Base-by-base conservation (phyloP, 768 basidiomycete species). In the Boletus sp. region DNA sequence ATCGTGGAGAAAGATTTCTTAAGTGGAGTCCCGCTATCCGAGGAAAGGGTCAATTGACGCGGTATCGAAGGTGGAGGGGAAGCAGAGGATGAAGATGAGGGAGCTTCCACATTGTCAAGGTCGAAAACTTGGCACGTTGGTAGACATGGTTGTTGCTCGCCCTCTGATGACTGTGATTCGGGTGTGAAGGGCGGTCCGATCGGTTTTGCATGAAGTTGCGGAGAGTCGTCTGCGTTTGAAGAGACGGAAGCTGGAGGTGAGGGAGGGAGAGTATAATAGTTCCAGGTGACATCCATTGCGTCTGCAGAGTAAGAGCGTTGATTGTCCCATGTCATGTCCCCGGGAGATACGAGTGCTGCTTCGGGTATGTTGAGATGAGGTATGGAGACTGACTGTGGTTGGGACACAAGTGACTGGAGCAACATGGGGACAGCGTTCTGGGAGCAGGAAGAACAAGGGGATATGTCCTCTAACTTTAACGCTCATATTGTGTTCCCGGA, bases 71-170 rank as follows among this genome's bases (percentile, higher is more conserved):
- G 64, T 44, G 65, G 65, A 17, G 72, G 61, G 45, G 74, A 70
- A 44, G 67, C 61, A 30, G 72, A 69, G 20, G 74, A 66, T 40
- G 75, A 67, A 32, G 75, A 66, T 29, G 76, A 76, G 29, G 66
- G 67, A 2, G 59, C 56, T 6, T 75, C 72, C 30, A 66, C 62
- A 3, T 30, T 33, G 29, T 76, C 71, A 4, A 78, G 72, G 70
- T 89, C 87, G 71, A 90, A 90, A 64, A 90, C 77, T 73, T 90
- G 84, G 69, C 83, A 82, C 15, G 88, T 90, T 35, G 88, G 80
- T 14, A 90, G 70, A 66, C 86, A 90, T 41, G 82, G 73, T 54
- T 75, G 72, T 57, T 77, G 79, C 52, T 81, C 78, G 54, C 75
- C 67, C 24, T 82, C 80, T 17, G 75, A 71, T 30, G 75, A 71